Percentiles rank a stretch among this genome's conserved stretches.
These are phyloP conservation scores for Lodderomyces metapsilosis DNA, from an alignment of 1,139 yeast genomes.

Conservation along the genomic window DNA sequence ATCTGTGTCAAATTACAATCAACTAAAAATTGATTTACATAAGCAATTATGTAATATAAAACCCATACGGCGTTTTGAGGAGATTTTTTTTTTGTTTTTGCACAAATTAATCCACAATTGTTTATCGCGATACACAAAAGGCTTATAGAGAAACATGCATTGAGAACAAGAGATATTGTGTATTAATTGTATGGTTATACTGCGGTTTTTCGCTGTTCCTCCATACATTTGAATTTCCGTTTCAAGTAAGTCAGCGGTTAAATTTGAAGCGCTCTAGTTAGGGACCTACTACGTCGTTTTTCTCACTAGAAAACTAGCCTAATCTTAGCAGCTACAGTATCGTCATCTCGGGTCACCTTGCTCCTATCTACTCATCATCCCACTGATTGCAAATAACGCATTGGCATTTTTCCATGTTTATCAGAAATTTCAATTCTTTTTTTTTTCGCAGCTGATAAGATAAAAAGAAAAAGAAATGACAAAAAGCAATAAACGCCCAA, in stretches of 20 bases:
- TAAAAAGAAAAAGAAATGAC: background rate
- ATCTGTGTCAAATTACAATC: background rate
- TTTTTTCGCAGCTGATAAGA: slow-evolving; percentile 2
- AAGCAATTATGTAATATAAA: background rate
- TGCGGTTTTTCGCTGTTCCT: background rate
- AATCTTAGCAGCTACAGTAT: too few relatives aligned
- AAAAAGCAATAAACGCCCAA: background rate
- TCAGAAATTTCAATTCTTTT: background rate
- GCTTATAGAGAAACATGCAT: too few relatives aligned
- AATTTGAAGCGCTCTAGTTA: too few relatives aligned
- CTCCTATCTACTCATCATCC: background rate
- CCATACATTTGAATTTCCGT: background rate
- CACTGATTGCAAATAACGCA: background rate
- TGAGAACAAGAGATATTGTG: too few relatives aligned
- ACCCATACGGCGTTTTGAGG: slow-evolving; percentile 1
- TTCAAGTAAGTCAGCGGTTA: background rate
- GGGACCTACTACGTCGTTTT: too few relatives aligned
- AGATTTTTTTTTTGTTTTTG: background rate
- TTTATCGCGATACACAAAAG: background rate
- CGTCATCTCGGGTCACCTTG: too few relatives aligned
- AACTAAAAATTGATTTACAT: background rate
- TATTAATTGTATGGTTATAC: background rate
- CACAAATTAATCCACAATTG: background rate
- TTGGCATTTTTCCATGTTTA: background rate
- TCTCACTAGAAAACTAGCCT: too few relatives aligned